Base-by-base conservation (phyloP, 1,284 basidiomycete species). In the Rugosomyces carneus region DNA sequence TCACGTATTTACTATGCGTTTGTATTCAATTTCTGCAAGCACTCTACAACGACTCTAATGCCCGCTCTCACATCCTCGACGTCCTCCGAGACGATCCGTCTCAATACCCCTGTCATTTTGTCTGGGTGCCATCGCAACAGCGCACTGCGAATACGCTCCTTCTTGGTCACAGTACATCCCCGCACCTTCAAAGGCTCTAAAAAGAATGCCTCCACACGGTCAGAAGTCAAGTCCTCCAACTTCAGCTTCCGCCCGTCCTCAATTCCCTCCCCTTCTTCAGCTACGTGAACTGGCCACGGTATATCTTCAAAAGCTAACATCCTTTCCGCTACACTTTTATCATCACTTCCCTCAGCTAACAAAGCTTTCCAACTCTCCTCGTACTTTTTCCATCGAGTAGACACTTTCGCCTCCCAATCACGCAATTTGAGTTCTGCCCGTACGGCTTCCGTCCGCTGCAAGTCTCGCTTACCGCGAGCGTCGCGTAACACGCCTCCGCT, bases 91-190 rank as follows among this genome's bases (percentile, higher is more conserved):
- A 65, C 64, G 3, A 84, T 75, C 15, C 75, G 68, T 9, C 60
- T 57, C 19, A 86, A 58, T 2, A 84, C 56, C 1, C 64, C 54
- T 5, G 72, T 70, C 53, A 83, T 71, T 60, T 86, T 81, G 62
- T 89, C 86, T 0, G 85, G 84, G 61, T 89, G 86, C 78, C 84
- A 89, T 3, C 78, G 69, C 42, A 85, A 62, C 24, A 88, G 63
- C 0, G 81, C 76, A 42, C 68, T 69, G 15, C 82, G 71, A 7
- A 85, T 65, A 19, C 76, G 67, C 40, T 81, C 80, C 59, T 71
- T 75, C 51, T 58, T 67, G 19, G 73, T 71, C 35, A 67, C 63
- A 0, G 54, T 68, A 36, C 66, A 70, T 8, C 60, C 59, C 34
- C 69, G 62, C 8, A 74, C 64, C 21, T 51, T 65, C 52, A 78